Conservation (phyloP, 1,284 basidiomycete genomes). For the Mycosarcoma maydis region DNA sequence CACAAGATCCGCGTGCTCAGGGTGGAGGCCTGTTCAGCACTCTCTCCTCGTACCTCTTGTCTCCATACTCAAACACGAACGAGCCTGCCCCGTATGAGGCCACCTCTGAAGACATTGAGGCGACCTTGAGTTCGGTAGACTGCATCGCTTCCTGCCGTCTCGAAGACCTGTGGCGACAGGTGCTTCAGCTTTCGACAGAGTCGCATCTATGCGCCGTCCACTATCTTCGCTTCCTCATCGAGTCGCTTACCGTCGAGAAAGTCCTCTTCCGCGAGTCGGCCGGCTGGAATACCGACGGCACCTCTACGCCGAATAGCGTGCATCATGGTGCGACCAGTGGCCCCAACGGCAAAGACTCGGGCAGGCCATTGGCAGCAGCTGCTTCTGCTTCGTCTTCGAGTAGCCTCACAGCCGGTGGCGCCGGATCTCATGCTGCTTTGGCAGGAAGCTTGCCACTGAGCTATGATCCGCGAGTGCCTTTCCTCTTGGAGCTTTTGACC, state of each 20-base stretch:
- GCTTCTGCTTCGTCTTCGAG: conserved; percentile 20
- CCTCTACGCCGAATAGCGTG: conserved; percentile 54
- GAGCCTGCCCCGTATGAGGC: conserved; percentile 74
- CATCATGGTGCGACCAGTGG: conserved; percentile 1
- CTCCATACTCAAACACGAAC: conserved; percentile 83
- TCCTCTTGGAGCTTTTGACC: conserved; percentile 91
- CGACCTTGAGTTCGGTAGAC: conserved; percentile 91
- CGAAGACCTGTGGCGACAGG: conserved; percentile 91
- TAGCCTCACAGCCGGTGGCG: conserved; percentile 18
- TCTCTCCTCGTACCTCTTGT: conserved; percentile 94
- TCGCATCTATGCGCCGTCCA: conserved; percentile 83
- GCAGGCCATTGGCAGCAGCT: conserved; percentile 62
- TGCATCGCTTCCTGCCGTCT: conserved; percentile 92
- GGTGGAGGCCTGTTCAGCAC: conserved; percentile 93
- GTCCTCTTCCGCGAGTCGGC: conserved; percentile 48
- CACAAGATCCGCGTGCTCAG: conserved; percentile 77
- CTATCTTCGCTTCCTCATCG: conserved; percentile 87
- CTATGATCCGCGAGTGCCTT: conserved; percentile 93
- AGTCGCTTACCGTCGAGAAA: conserved; percentile 81
- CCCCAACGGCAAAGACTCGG: conserved; percentile 34
- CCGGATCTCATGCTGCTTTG: conserved; percentile 40
- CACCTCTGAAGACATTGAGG: conserved; percentile 89
- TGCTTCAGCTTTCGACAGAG: conserved; percentile 74
- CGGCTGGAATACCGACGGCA: conserved; percentile 49
- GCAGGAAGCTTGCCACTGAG: conserved; percentile 70